These are phyloP conservation scores for Cladosporium sp. DNA, from an alignment of 2,329 filamentous ascomycete species.

Conservation along the genomic window DNA sequence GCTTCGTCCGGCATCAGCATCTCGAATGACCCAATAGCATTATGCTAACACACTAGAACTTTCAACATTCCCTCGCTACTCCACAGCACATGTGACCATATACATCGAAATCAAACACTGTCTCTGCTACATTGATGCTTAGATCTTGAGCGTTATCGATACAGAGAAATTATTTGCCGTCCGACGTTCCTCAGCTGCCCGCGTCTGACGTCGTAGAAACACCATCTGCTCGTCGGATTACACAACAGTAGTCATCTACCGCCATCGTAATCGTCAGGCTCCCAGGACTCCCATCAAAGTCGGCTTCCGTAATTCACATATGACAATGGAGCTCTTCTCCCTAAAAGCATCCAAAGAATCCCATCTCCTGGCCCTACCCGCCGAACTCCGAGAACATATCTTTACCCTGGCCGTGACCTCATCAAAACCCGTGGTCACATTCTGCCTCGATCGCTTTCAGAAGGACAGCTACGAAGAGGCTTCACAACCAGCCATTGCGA, in stretches of 20 bases:
- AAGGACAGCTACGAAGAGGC: constrained; percentile 24
- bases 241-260: too few species aligned
- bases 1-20: too few species aligned
- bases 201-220: neutral
- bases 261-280: too few species aligned
- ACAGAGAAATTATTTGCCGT: neutral
- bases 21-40: too few species aligned
- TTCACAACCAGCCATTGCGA: constrained; percentile 25
- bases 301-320: neutral
- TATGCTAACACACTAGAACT: too few species aligned
- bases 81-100: too few species aligned
- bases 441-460: constrained; percentile 28
- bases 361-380: constrained; percentile 19
- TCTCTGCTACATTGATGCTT: too few species aligned
- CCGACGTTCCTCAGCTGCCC: neutral
- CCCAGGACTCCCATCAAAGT: too few species aligned
- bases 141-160: too few species aligned
- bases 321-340: constrained; percentile 3
- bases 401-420: constrained; percentile 24
- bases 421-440: constrained; percentile 24
- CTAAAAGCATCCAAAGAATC: neutral
- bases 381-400: constrained; percentile 25
- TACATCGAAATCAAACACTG: too few species aligned
- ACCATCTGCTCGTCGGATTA: neutral
- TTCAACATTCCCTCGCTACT: too few species aligned